phyloP scores from a whole-genome alignment of 106 monocot genomes.

The Ottelia alismoides region DNA sequence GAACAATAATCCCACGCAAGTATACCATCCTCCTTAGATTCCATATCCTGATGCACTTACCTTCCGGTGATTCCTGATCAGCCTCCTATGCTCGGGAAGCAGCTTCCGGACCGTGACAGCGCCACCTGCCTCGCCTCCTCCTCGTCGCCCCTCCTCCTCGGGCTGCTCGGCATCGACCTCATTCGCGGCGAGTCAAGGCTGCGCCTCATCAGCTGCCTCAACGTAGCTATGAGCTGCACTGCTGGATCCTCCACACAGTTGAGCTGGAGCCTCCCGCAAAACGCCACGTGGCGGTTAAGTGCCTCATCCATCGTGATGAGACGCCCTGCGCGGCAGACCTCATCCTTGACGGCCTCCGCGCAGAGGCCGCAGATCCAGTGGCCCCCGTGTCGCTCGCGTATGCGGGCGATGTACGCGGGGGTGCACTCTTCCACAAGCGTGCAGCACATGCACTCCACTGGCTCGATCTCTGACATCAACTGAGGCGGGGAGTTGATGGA shows the following conservation, averaged over 20 bases:
- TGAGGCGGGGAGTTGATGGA: background rate
- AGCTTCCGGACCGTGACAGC: conserved; percentile 1
- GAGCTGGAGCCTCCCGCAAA: conserved; percentile 11
- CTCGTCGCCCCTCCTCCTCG: background rate
- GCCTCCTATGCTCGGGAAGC: conserved; percentile 7
- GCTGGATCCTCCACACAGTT: background rate
- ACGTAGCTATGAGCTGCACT: conserved; percentile 7
- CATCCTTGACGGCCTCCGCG: conserved; percentile 23
- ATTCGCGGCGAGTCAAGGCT: conserved; percentile 11
- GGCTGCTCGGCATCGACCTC: conserved; percentile 3
- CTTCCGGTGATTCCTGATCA: too few species aligned
- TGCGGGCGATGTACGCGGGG: conserved; percentile 15
- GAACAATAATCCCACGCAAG: too few species aligned
- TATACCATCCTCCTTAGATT: too few species aligned
- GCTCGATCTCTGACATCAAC: conserved; percentile 1
- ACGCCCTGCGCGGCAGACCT: conserved; percentile 6
- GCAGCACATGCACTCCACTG: conserved; percentile 29
- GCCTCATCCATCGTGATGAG: conserved; percentile 9
- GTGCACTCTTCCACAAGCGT: conserved; percentile 31
- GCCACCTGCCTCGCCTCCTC: background rate
- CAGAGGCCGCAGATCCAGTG: conserved; percentile 28
- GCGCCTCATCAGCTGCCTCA: conserved; percentile 8
- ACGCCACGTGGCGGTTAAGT: conserved; percentile 5
- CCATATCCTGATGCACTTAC: too few species aligned
- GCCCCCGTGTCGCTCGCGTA: conserved; percentile 5